phyloP scores from a whole-genome alignment of 495 filamentous ascomycete genomes.

The Xylaria acuta region DNA sequence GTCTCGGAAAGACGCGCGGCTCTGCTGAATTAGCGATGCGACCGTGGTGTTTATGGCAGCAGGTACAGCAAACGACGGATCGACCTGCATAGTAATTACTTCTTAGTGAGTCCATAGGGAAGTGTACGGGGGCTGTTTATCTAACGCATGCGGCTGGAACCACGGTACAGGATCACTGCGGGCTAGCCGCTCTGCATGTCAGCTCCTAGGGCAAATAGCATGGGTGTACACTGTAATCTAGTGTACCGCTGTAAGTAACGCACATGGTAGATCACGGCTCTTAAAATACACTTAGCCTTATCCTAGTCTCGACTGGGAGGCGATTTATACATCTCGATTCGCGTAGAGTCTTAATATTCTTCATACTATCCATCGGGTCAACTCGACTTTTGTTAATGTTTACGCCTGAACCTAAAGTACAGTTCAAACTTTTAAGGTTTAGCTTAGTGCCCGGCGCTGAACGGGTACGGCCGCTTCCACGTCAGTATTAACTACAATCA shows the following conservation, averaged over 20 bases:
- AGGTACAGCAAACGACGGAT: background rate
- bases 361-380: background rate
- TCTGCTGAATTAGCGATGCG: background rate
- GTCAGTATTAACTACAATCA: background rate
- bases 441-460: background rate
- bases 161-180: background rate
- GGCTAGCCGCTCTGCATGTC: slow-evolving; percentile 1
- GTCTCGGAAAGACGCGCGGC: background rate
- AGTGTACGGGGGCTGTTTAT: background rate
- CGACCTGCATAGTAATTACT: background rate
- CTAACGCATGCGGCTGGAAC: background rate
- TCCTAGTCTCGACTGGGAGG: background rate
- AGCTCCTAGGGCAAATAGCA: background rate
- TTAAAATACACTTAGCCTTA: background rate
- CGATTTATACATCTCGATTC: background rate
- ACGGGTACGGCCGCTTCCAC: background rate
- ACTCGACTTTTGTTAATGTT: background rate
- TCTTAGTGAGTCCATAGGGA: background rate
- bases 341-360: background rate
- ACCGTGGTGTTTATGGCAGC: background rate
- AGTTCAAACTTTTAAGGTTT: background rate
- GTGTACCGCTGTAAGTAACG: background rate
- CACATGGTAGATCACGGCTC: background rate
- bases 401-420: background rate
- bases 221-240: background rate